phyloP scores from a whole-genome alignment of 2,329 filamentous ascomycete genomes.

The Gyromitra esculenta region DNA sequence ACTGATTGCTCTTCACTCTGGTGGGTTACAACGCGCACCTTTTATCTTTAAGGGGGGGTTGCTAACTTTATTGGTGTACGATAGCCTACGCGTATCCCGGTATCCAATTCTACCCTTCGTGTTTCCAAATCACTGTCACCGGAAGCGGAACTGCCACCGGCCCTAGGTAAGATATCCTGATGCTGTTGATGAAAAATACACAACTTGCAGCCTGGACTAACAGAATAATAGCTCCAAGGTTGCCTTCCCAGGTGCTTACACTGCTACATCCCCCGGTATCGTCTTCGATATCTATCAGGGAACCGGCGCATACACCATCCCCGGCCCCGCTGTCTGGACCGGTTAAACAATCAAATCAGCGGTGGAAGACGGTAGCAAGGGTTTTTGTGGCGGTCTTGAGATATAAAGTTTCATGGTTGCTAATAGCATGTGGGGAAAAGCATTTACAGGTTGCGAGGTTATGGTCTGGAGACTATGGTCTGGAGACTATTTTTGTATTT shows the following conservation, averaged over 20 bases:
- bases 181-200: background rate
- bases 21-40: constrained; percentile 26
- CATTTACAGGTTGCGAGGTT: background rate
- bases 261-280: constrained; percentile 65
- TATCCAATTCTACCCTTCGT: constrained; percentile 69
- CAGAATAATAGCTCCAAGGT: constrained; percentile 61
- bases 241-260: constrained; percentile 67
- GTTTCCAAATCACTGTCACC: constrained; percentile 68
- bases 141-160: constrained; percentile 63
- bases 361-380: background rate
- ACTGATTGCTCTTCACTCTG: constrained; percentile 67
- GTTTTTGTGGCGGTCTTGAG: background rate
- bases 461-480: background rate
- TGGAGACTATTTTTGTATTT: background rate
- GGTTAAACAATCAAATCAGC: constrained; percentile 14
- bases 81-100: constrained; percentile 63
- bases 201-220: background rate
- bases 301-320: constrained; percentile 59
- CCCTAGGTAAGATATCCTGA: constrained; percentile 33
- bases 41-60: background rate
- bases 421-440: background rate
- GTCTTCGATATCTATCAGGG: constrained; percentile 66
- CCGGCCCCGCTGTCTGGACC: constrained; percentile 60
- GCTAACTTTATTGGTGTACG: constrained; percentile 49
- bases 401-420: background rate